Conservation (phyloP, 345 rosid genomes). For the Cardamine resedifolia region DNA sequence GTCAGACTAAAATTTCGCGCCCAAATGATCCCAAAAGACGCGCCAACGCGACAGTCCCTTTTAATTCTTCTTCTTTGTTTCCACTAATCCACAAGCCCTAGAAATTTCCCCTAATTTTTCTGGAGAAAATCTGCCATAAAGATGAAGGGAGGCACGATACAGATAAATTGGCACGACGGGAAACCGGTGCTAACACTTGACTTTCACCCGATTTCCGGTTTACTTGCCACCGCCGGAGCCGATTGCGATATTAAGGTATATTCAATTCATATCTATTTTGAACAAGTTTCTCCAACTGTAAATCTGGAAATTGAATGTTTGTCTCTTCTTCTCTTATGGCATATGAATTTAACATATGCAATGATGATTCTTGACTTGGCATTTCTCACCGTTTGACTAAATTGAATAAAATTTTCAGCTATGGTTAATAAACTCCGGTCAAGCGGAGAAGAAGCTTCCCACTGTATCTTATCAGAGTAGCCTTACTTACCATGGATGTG, state of each 20-base stretch:
- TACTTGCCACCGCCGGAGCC: slow-evolving; percentile 98
- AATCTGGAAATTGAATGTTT: not conserved
- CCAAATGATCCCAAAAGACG: slow-evolving; percentile 18
- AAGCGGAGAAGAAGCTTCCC: slow-evolving; percentile 65
- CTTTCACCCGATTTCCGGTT: slow-evolving; percentile 73
- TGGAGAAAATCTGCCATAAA: slow-evolving; percentile 17
- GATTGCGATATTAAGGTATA: slow-evolving; percentile 88
- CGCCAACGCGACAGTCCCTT: slow-evolving; percentile 27
- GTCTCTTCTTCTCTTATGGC: too few species aligned
- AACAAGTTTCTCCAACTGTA: not conserved
- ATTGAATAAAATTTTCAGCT: slow-evolving; percentile 46
- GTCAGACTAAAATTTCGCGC: slow-evolving; percentile 30
- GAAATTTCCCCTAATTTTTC: slow-evolving; percentile 3
- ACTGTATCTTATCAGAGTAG: slow-evolving; percentile 69
- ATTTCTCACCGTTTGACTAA: not conserved
- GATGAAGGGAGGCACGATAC: slow-evolving; percentile 95
- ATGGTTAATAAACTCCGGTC: slow-evolving; percentile 62
- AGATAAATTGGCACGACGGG: slow-evolving; percentile 89
- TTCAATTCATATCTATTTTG: not conserved
- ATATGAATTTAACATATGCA: too few species aligned
- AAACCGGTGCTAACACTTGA: slow-evolving; percentile 90
- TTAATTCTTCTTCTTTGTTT: not conserved
- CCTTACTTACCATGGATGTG: slow-evolving; percentile 76
- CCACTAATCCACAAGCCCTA: slow-evolving; percentile 21
- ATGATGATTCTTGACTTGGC: not conserved